Evolutionary conservation across 1,284 basidiomycete species (phyloP).

Genomic region (Cryptococcus sp.): DNA sequence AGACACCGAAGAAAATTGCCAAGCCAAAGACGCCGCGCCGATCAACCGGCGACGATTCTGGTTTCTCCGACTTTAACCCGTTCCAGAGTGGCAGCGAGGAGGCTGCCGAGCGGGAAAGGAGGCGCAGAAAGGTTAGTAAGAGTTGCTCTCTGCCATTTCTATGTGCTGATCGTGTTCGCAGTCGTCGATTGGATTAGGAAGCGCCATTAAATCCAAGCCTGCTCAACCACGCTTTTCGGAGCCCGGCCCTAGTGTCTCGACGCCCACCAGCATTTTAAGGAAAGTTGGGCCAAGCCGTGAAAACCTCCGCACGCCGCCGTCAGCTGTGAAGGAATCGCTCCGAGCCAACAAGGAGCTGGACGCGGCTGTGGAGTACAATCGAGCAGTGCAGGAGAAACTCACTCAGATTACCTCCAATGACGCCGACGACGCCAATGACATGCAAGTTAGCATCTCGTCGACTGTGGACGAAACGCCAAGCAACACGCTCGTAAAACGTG

Average conservation of each 20-base stretch:
- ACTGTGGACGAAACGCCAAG: conserved; percentile 2
- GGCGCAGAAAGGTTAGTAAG: conserved; percentile 46
- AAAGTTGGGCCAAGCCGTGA: conserved; percentile 39
- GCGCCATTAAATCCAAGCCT: conserved; percentile 12
- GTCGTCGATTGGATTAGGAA: conserved; percentile 31
- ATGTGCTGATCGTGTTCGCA: conserved; percentile 12
- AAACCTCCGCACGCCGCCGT: conserved; percentile 37
- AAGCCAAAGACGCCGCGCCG: conserved; percentile 28
- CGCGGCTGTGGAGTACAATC: conserved; percentile 37
- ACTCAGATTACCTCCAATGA: conserved; percentile 22
- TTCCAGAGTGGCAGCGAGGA: conserved; percentile 58
- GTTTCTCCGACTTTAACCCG: conserved; percentile 59
- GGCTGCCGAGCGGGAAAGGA: conserved; percentile 45
- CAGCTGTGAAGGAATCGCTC: conserved; percentile 29
- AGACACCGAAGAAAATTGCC: conserved; percentile 14
- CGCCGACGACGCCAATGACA: conserved; percentile 6
- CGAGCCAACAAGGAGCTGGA: conserved; percentile 22
- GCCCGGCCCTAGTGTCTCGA: conserved; percentile 22
- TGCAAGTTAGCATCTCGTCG: conserved; percentile 9
- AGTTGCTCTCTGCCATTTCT: background rate
- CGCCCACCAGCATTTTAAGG: conserved; percentile 31
- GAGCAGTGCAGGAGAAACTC: conserved; percentile 33
- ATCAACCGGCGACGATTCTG: conserved; percentile 39
- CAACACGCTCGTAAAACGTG: conserved; percentile 19
- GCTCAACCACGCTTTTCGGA: conserved; percentile 30